Evolutionary conservation across 129 eudicot species (phyloP).

Genomic region (Lactuca sativa): DNA sequence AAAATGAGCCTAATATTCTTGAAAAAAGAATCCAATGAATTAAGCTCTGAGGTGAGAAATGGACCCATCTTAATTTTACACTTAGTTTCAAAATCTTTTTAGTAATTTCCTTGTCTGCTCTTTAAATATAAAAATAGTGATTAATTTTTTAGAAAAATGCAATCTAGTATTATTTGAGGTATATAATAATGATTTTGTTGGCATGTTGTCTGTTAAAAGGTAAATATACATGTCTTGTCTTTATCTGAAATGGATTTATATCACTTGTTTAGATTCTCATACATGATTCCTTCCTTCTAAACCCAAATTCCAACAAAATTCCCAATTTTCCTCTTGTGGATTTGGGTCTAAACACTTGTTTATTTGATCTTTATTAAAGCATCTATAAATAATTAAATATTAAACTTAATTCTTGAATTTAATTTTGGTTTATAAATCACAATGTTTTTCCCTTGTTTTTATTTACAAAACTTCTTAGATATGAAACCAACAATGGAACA

Average conservation of each 20-base stretch:
- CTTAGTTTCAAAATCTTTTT: no score
- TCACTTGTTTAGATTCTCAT: slow-evolving; percentile 36
- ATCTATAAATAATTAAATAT: neutral
- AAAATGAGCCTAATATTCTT: neutral
- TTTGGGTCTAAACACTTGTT: slow-evolving; percentile 5
- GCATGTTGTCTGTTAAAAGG: slow-evolving; percentile 14
- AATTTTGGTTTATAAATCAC: no score
- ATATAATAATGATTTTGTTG: neutral
- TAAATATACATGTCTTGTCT: slow-evolving; percentile 37
- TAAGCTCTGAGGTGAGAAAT: neutral
- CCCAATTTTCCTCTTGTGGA: slow-evolving; percentile 8
- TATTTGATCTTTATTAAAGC: neutral
- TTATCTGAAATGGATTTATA: slow-evolving; percentile 21
- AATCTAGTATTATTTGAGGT: no score
- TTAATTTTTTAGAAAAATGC: neutral
- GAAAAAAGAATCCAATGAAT: neutral
- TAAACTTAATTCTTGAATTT: neutral
- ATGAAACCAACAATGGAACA: neutral
- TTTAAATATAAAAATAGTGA: neutral
- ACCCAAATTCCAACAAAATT: slow-evolving; percentile 20
- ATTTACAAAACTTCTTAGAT: neutral
- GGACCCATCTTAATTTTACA: neutral
- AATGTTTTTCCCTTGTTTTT: no score
- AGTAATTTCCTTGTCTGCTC: neutral
- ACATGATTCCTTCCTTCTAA: slow-evolving; percentile 25